Conservation (phyloP, 2,329 filamentous ascomycete genomes). For the Xylariaceae sp. region DNA sequence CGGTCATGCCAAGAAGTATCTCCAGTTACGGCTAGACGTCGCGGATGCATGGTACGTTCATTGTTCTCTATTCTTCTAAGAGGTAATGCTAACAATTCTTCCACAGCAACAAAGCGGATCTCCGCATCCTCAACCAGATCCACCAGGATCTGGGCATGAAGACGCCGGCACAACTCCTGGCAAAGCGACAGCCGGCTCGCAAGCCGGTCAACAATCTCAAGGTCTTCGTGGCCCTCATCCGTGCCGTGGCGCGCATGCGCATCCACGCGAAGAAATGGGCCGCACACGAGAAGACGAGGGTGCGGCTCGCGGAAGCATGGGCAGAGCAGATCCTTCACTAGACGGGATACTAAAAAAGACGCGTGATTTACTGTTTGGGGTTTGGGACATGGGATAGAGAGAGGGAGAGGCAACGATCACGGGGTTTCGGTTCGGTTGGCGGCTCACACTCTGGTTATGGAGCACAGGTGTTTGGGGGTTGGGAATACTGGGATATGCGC, state of each 20-base stretch:
- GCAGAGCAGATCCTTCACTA: conserved; percentile 28
- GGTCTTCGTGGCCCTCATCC: conserved; percentile 43
- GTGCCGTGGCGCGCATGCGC: conserved; percentile 49
- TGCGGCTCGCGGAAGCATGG: conserved; percentile 44
- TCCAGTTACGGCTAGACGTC: conserved; percentile 72
- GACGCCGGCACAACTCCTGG: conserved; percentile 31
- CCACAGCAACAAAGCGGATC: conserved; percentile 84
- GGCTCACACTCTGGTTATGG: too few species aligned
- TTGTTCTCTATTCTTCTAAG: too few species aligned
- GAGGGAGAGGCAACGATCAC: too few species aligned
- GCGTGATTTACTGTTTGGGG: too few species aligned
- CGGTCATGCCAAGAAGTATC: conserved; percentile 80
- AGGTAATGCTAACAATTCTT: conserved; percentile 14
- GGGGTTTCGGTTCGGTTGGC: too few species aligned
- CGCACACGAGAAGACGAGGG: conserved; percentile 46
- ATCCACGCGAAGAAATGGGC: conserved; percentile 46
- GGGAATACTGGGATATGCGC: too few species aligned
- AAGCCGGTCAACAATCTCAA: conserved; percentile 33
- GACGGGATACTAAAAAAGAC: too few species aligned
- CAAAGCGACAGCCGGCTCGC: conserved; percentile 26
- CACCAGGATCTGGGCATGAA: conserved; percentile 52
- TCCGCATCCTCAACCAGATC: conserved; percentile 79
- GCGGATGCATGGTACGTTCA: conserved; percentile 90
- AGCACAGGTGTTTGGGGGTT: too few species aligned
- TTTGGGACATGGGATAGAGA: too few species aligned